Conservation (phyloP, 2,329 filamentous ascomycete species). For the Metarhizium robertsii region DNA sequence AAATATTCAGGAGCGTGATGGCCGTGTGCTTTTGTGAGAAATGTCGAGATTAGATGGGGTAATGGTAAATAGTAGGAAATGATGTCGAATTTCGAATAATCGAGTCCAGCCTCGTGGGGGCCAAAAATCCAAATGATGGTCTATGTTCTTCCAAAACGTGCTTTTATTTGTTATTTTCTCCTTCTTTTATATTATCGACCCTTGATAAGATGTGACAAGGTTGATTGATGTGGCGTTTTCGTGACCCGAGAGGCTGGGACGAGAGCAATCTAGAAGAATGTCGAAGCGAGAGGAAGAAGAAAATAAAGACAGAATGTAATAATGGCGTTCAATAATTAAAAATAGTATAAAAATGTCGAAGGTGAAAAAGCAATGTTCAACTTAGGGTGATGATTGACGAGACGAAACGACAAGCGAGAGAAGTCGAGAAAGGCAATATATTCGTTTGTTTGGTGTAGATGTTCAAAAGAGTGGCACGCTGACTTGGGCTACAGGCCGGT, state of each 20-base stretch:
- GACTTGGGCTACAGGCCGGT: neutral
- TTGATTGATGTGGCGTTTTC: neutral
- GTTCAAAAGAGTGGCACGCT: slow-evolving; percentile 6
- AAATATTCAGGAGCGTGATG: no score
- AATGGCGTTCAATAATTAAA: neutral
- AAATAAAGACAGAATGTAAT: neutral
- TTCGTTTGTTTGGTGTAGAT: neutral
- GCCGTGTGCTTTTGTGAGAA: neutral
- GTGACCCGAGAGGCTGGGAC: neutral
- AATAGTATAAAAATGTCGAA: neutral
- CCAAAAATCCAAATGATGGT: neutral
- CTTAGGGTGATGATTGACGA: neutral
- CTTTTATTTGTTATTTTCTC: neutral
- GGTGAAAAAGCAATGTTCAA: neutral
- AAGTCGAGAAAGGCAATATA: neutral
- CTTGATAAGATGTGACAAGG: neutral
- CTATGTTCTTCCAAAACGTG: neutral
- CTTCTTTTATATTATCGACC: neutral
- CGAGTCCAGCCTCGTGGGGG: neutral
- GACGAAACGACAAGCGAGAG: neutral
- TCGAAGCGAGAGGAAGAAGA: neutral
- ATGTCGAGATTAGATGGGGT: neutral
- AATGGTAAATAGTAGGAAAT: neutral
- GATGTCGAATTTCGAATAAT: neutral
- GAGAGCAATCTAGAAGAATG: neutral